These are phyloP conservation scores for Apiotrichum sp. DNA, from an alignment of 1,284 basidiomycete species.

Conservation along the genomic window DNA sequence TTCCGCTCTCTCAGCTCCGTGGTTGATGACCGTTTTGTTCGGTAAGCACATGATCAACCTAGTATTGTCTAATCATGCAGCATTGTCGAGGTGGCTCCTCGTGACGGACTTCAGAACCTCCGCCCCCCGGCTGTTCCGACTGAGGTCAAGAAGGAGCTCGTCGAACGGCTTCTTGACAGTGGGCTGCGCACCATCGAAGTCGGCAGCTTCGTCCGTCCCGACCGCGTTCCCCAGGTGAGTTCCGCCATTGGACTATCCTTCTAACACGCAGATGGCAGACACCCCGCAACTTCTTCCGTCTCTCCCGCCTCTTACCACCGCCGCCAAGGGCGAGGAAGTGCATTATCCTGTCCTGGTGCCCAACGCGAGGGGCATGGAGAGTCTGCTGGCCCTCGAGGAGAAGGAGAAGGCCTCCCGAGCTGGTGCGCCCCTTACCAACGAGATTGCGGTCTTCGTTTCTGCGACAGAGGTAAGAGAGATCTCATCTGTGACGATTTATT, in stretches of 20 bases:
- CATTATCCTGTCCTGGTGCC: constrained; percentile 82
- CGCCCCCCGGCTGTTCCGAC: constrained; percentile 62
- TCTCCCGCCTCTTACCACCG: constrained; percentile 16
- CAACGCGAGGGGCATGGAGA: constrained; percentile 69
- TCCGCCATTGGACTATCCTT: constrained; percentile 45
- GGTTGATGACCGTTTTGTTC: constrained; percentile 3
- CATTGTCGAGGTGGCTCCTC: constrained; percentile 86
- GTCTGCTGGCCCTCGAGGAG: constrained; percentile 53
- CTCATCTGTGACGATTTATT: not conserved
- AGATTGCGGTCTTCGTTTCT: constrained; percentile 84
- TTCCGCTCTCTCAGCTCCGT: not conserved
- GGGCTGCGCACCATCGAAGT: constrained; percentile 74
- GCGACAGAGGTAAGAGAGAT: constrained; percentile 60
- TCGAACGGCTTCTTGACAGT: constrained; percentile 64
- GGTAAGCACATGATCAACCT: not conserved
- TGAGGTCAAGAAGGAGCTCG: constrained; percentile 70
- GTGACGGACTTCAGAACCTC: constrained; percentile 93
- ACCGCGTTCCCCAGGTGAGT: constrained; percentile 85
- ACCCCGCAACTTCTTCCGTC: constrained; percentile 55
- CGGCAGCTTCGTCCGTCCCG: constrained; percentile 86
- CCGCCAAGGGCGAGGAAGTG: constrained; percentile 50
- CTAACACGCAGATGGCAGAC: constrained; percentile 67
- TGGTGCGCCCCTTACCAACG: constrained; percentile 56
- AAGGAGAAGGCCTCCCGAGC: constrained; percentile 9
- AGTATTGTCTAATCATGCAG: constrained; percentile 19